These are phyloP conservation scores for Dothidotthia symphoricarpi DNA, from an alignment of 2,329 filamentous ascomycete genomes.

Conservation along the genomic window DNA sequence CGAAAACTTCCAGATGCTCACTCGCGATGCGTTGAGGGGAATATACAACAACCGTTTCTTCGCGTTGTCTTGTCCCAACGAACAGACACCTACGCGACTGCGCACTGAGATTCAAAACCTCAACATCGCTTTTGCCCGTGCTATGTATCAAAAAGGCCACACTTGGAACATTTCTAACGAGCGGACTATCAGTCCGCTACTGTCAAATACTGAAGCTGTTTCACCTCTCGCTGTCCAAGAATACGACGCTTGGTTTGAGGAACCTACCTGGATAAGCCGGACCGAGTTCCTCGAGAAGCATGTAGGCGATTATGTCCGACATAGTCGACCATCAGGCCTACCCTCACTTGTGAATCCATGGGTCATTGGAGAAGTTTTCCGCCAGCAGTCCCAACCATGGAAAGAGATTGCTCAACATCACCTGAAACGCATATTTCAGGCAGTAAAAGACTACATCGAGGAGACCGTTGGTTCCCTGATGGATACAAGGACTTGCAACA, in stretches of 20 bases:
- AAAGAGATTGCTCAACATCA: conserved; percentile 18
- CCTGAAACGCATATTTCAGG: conserved; percentile 17
- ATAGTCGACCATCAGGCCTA: conserved; percentile 21
- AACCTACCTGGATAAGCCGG: conserved; percentile 12
- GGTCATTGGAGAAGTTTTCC: conserved; percentile 25
- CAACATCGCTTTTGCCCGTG: conserved; percentile 24
- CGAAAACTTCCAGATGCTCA: conserved; percentile 20
- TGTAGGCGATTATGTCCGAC: conserved; percentile 15
- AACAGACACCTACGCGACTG: conserved; percentile 29
- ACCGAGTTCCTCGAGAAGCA: conserved; percentile 15
- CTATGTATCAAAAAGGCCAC: conserved; percentile 30
- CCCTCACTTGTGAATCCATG: conserved; percentile 22
- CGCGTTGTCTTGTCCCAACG: conserved; percentile 6
- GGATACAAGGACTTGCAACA: conserved; percentile 15
- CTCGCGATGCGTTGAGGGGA: conserved; percentile 20
- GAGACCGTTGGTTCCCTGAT: conserved; percentile 13
- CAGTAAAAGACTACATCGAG: conserved; percentile 18
- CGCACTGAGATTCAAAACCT: conserved; percentile 29
- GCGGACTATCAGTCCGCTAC: not conserved
- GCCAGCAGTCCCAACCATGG: conserved; percentile 22
- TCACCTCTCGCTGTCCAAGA: conserved; percentile 4
- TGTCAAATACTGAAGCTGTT: not conserved
- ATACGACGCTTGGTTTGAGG: conserved; percentile 11
- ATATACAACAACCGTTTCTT: conserved; percentile 28
- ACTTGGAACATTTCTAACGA: conserved; percentile 15